A percentile compares a stretch with the other conserved stretches of the same genome.
Evolutionary conservation across 345 rosid species (phyloP).

Genomic region (Erodium maritimum): DNA sequence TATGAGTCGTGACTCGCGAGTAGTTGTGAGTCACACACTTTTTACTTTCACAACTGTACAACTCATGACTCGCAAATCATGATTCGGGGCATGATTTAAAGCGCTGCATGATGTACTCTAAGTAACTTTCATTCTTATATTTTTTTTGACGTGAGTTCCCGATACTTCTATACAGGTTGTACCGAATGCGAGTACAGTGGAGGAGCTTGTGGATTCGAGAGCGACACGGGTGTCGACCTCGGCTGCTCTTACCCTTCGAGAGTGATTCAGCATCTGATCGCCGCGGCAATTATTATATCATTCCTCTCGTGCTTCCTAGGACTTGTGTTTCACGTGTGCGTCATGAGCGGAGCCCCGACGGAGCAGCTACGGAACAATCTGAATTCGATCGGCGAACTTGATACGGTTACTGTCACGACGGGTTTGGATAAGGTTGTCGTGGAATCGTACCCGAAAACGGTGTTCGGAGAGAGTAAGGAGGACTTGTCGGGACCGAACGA

Average conservation of each 20-base stretch:
- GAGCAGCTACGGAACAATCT: background rate
- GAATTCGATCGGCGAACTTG: no score
- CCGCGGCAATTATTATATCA: background rate
- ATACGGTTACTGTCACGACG: background rate
- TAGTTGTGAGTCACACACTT: no score
- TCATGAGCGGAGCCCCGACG: background rate
- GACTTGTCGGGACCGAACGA: conserved; percentile 12
- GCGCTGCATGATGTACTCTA: no score
- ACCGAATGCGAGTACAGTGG: conserved; percentile 22
- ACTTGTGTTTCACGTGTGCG: background rate
- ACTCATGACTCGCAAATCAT: no score
- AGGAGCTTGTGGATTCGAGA: conserved; percentile 24
- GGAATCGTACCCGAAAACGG: conserved; percentile 11
- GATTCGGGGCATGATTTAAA: no score
- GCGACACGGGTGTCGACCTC: conserved; percentile 1
- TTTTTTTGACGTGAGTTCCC: no score
- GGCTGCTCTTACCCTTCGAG: conserved; percentile 18
- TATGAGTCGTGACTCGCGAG: no score
- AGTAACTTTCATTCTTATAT: no score
- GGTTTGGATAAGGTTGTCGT: conserved; percentile 10
- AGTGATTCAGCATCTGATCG: conserved; percentile 2
- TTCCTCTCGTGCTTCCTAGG: background rate
- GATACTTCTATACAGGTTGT: no score
- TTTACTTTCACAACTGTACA: no score
- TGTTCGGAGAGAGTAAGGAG: conserved; percentile 11